Conservation (phyloP, 805 yeast species). For the Pichia insulana region DNA sequence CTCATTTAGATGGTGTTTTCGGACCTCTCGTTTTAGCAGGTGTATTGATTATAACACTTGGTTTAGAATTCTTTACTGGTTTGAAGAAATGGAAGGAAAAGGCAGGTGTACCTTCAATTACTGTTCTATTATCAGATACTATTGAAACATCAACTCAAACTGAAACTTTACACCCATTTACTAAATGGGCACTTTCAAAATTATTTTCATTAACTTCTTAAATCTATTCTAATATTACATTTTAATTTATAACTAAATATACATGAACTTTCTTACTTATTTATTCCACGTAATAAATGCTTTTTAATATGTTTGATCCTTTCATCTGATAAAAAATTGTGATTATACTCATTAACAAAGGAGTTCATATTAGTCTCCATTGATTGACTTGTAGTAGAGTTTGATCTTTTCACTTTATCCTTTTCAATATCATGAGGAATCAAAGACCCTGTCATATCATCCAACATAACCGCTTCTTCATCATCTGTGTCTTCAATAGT, state of each 20-base stretch:
- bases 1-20: conserved; percentile 78
- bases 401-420: conserved; percentile 1
- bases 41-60: conserved; percentile 58
- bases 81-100: conserved; percentile 30
- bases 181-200: conserved; percentile 18
- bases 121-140: conserved; percentile 8
- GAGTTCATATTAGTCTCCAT: conserved; percentile 9
- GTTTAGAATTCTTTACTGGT: conserved; percentile 66
- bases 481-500: not conserved
- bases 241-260: no score
- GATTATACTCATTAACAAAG: conserved; percentile 10
- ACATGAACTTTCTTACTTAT: no score
- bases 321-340: conserved; percentile 17
- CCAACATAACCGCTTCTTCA: no score
- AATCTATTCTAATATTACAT: not conserved
- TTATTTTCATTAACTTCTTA: conserved; percentile 19
- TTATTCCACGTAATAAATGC: conserved; percentile 14
- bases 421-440: not conserved
- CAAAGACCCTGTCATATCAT: no score
- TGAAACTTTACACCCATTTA: conserved; percentile 21
- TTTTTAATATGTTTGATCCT: conserved; percentile 20
- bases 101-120: conserved; percentile 10
- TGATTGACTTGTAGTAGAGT: conserved; percentile 4
- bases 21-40: conserved; percentile 80
- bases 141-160: conserved; percentile 8